phyloP scores from a whole-genome alignment of 192 early-diverging fungal genomes.

The Backusella tarrabulga region DNA sequence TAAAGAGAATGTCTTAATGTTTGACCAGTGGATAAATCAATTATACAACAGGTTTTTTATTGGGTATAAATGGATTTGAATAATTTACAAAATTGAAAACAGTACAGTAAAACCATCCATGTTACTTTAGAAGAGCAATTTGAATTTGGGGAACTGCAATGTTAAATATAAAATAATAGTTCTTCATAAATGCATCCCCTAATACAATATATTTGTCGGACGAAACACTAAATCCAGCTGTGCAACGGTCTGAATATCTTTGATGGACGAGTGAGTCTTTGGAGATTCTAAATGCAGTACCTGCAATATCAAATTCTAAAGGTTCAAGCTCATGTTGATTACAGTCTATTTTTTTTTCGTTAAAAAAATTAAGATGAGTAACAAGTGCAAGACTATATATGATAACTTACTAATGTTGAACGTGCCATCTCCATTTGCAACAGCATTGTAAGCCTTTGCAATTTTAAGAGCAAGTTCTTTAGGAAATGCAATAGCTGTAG shows the following conservation, averaged over 20 bases:
- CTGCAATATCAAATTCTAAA: conserved; percentile 37
- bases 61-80: no score
- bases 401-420: neutral
- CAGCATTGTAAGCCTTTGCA: conserved; percentile 8
- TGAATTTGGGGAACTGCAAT: conserved; percentile 32
- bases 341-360: neutral
- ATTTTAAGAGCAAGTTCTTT: conserved; percentile 7
- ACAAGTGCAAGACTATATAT: neutral
- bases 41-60: no score
- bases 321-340: conserved; percentile 11
- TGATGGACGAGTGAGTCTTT: conserved; percentile 26
- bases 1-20: no score
- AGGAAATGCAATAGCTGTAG: conserved; percentile 54
- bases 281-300: conserved; percentile 26
- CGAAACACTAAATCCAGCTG: conserved; percentile 29
- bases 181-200: conserved; percentile 51
- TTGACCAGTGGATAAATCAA: no score
- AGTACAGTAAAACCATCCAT: neutral
- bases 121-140: conserved; percentile 30
- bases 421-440: conserved; percentile 14
- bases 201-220: conserved; percentile 35
- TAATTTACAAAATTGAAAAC: no score
- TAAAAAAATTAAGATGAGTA: neutral
- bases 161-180: conserved; percentile 47
- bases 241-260: conserved; percentile 28